Conservation (phyloP, 495 filamentous ascomycete genomes). For the Aspergillus sparsus region DNA sequence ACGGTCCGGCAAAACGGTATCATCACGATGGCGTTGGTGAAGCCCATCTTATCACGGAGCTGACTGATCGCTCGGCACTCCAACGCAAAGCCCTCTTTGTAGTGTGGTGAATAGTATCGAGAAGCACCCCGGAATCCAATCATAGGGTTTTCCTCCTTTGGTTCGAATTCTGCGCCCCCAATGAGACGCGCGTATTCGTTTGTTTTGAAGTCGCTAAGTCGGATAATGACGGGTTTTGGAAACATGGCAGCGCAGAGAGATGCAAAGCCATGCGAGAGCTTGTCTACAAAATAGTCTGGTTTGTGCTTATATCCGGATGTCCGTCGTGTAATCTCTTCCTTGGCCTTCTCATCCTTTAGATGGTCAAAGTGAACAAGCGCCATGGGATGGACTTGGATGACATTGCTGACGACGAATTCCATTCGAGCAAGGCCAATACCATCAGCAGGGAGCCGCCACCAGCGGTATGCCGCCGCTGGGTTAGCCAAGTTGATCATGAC, state of each 20-base stretch:
- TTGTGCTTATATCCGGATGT: constrained; percentile 35
- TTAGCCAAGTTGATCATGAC: constrained; percentile 36
- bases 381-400: constrained; percentile 31
- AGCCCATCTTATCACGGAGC: constrained; percentile 37
- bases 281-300: constrained; percentile 41
- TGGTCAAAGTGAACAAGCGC: constrained; percentile 36
- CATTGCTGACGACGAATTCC: constrained; percentile 25
- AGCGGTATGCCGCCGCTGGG: constrained; percentile 36
- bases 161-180: constrained; percentile 40
- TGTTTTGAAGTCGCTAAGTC: constrained; percentile 44
- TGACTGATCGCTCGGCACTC: constrained; percentile 42
- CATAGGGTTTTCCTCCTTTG: constrained; percentile 40
- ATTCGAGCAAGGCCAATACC: constrained; percentile 26
- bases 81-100: constrained; percentile 37
- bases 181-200: constrained; percentile 43
- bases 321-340: constrained; percentile 28
- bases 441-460: constrained; percentile 27
- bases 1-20: constrained; percentile 42
- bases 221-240: constrained; percentile 37
- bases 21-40: constrained; percentile 41
- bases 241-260: constrained; percentile 36
- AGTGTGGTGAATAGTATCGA: constrained; percentile 40
- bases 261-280: constrained; percentile 36
- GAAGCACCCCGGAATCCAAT: constrained; percentile 42
- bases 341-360: constrained; percentile 29